Base-by-base conservation (phyloP, 2,329 filamentous ascomycete species). In the Allantophomopsis lycopodina region DNA sequence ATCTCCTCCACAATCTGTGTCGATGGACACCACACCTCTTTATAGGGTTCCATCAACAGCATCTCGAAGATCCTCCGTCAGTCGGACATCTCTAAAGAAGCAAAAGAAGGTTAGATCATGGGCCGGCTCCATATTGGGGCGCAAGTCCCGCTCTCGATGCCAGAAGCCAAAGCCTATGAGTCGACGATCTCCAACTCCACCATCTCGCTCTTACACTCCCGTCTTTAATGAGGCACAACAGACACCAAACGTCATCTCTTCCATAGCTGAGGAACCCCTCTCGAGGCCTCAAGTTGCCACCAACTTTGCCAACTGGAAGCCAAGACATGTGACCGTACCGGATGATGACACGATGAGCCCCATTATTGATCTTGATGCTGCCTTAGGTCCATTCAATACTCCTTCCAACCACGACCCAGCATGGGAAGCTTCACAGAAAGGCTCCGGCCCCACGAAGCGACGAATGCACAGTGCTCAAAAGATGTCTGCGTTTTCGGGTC, bases 311-410 rank as follows among this genome's bases (percentile, higher is more conserved):
- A 46, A 56, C 3, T 61, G 62, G 51, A 63, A 61, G 34, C 59
- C 64, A 48, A 43, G 57, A 32, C 58, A 58, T 5, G 48, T 53
- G 14, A 51, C 50, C 44, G 60, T 49, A 33, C 58, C 58, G 2
- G 68, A 75, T 7, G 74, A 79, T 36, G 84, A 93, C 43, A 58
- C 73, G 3, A 71, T 79, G 39, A 84, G 78, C 52, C 79, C 83
- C 7, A 81, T 95, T 58, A 93, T 98, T 46, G 91, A 98, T 57
- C 65, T 98, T 33, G 91, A 98, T 61, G 89, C 88, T 14, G 91
- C 89, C 18, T 69, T 96, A 2, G 88, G 87, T 2, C 87, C 89
- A 0, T 94, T 94, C 59, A 91, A 93, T 51, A 94, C 87, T 0
- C 83, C 83, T 18, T 64, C 77, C 2, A 65, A 65, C 23, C 66